phyloP scores from a whole-genome alignment of 345 rosid species.

The Euphorbia lathyris region DNA sequence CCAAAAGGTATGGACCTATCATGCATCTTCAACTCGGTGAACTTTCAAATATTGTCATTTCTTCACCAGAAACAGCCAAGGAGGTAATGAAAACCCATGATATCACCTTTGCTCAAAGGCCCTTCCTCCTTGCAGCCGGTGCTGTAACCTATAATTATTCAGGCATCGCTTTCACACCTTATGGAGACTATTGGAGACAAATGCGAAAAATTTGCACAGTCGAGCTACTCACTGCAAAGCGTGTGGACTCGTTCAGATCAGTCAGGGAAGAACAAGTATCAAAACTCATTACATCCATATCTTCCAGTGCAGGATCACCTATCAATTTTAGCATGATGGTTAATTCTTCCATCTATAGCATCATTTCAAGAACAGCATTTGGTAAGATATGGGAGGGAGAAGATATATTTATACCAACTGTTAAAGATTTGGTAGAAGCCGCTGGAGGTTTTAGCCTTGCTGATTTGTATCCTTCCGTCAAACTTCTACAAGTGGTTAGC shows the following conservation, averaged over 20 bases:
- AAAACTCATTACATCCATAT: background rate
- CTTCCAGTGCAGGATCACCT: background rate
- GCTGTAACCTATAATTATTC: background rate
- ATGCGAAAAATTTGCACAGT: slow-evolving; percentile 7
- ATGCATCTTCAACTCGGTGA: no score
- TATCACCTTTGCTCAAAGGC: slow-evolving; percentile 14
- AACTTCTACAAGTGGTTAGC: background rate
- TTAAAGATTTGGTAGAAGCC: background rate
- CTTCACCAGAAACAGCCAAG: no score
- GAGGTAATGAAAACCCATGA: background rate
- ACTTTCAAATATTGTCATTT: no score
- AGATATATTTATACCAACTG: background rate
- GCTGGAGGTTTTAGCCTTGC: slow-evolving; percentile 1
- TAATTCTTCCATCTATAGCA: background rate
- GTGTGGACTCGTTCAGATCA: background rate
- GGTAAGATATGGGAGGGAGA: slow-evolving; percentile 1
- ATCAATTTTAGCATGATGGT: slow-evolving; percentile 7
- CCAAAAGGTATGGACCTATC: no score
- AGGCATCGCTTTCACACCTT: slow-evolving; percentile 1
- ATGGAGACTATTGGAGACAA: slow-evolving; percentile 12
- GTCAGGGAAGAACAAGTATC: background rate
- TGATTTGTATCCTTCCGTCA: slow-evolving; percentile 4
- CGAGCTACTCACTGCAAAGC: slow-evolving; percentile 4
- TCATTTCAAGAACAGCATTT: background rate
- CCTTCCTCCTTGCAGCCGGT: background rate